phyloP scores from a whole-genome alignment of 106 monocot genomes.

The Platanthera guangdongensis region DNA sequence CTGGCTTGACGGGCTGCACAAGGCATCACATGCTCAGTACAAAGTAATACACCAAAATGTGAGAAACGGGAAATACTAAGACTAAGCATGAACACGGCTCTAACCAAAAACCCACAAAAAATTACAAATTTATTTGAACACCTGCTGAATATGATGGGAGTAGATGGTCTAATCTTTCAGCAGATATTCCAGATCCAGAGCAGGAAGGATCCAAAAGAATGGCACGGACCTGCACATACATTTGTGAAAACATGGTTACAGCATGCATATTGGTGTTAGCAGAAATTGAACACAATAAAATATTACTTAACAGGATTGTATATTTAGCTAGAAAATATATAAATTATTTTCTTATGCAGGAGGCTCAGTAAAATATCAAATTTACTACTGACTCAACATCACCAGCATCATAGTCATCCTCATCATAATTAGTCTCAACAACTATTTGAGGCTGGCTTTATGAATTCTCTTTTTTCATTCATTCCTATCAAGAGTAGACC shows the following conservation, averaged over 20 bases:
- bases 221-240: conserved; percentile 52
- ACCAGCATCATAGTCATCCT: too few species aligned
- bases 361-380: too few species aligned
- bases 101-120: too few species aligned
- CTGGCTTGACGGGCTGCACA: background rate
- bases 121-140: background rate
- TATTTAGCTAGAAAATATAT: too few species aligned
- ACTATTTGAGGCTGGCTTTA: too few species aligned
- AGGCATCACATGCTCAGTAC: background rate
- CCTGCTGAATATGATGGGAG: conserved; percentile 78
- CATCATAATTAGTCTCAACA: too few species aligned
- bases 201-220: conserved; percentile 97
- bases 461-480: too few species aligned
- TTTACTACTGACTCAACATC: too few species aligned
- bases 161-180: conserved; percentile 80
- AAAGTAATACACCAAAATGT: background rate
- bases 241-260: background rate
- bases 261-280: background rate
- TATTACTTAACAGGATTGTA: background rate
- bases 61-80: background rate
- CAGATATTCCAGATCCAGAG: conserved; percentile 86
- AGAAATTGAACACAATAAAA: background rate
- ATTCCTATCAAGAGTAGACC: too few species aligned
- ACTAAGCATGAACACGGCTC: background rate
- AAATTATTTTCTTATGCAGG: too few species aligned